A percentile compares a stretch with the other conserved stretches of the same genome.
phyloP scores from a whole-genome alignment of 305 asterid species.

The Salvia sclarea region DNA sequence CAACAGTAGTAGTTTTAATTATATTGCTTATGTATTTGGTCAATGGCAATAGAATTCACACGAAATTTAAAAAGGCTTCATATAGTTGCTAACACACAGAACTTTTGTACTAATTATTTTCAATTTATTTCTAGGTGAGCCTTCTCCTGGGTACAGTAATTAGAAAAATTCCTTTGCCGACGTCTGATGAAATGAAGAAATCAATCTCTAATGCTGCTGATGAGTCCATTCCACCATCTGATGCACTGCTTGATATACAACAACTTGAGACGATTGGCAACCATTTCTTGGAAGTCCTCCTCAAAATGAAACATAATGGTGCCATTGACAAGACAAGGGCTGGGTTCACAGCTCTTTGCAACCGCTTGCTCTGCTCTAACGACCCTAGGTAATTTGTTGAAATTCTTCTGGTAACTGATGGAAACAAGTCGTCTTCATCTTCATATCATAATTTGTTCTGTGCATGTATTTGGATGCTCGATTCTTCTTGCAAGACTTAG shows the following conservation, averaged over 20 bases:
- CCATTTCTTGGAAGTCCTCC: constrained; percentile 93
- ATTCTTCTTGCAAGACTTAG: constrained; percentile 9
- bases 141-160: constrained; percentile 93
- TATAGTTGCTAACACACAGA: constrained; percentile 3
- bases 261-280: constrained; percentile 93
- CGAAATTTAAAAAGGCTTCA: neutral
- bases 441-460: constrained; percentile 15
- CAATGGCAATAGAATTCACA: constrained; percentile 9
- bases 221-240: constrained; percentile 41
- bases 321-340: constrained; percentile 99
- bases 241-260: constrained; percentile 67
- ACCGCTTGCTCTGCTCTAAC: constrained; percentile 91
- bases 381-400: constrained; percentile 68
- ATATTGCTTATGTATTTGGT: constrained; percentile 18
- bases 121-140: constrained; percentile 67
- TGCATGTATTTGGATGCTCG: neutral
- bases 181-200: constrained; percentile 55
- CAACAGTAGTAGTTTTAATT: constrained; percentile 14
- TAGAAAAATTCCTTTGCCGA: constrained; percentile 85
- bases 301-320: constrained; percentile 97
- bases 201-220: constrained; percentile 34
- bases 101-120: constrained; percentile 25
- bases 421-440: constrained; percentile 24
- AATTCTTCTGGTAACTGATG: constrained; percentile 9
- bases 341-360: constrained; percentile 97